Percentiles rank a stretch among this genome's conserved stretches.
Conservation (phyloP, 371 early-diverging fungal species). For the Nematocida major region DNA sequence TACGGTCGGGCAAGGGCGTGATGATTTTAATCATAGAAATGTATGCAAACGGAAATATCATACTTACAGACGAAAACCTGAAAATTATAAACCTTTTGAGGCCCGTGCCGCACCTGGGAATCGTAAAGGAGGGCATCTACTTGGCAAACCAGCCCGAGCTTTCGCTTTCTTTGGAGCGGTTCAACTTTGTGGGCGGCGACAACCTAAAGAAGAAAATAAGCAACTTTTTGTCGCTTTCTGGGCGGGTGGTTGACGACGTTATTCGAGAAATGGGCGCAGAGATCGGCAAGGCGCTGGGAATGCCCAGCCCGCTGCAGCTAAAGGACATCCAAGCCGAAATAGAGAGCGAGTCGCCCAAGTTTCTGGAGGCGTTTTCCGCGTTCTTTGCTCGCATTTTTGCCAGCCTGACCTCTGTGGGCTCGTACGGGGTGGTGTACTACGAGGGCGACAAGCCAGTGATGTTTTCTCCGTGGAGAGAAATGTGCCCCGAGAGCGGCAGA, state of each 20-base stretch:
- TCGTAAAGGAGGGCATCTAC: constrained; percentile 29
- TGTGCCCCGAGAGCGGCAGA: not conserved
- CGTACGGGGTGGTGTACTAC: constrained; percentile 36
- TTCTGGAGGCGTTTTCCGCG: constrained; percentile 37
- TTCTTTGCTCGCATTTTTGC: constrained; percentile 25
- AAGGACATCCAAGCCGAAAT: not conserved
- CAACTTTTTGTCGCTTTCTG: constrained; percentile 37
- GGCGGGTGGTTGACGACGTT: constrained; percentile 29
- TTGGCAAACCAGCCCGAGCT: constrained; percentile 24
- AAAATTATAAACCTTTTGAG: constrained; percentile 33
- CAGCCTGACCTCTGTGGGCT: constrained; percentile 21
- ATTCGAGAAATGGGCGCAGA: not conserved
- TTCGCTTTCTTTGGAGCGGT: constrained; percentile 26
- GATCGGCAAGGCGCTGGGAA: not conserved
- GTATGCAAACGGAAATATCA: constrained; percentile 64
- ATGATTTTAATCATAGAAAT: constrained; percentile 61
- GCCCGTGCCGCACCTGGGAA: constrained; percentile 42
- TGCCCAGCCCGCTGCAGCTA: not conserved
- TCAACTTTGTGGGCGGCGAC: constrained; percentile 26
- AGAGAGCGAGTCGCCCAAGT: constrained; percentile 14
- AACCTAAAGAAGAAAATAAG: constrained; percentile 37
- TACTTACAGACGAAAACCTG: constrained; percentile 59
- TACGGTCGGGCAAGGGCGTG: constrained; percentile 42
- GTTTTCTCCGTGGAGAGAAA: constrained; percentile 38
- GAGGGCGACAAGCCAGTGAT: constrained; percentile 24